A percentile compares a stretch with the other conserved stretches of the same genome.
Evolutionary conservation across 1,284 basidiomycete species (phyloP).

Genomic region (Rhodotorula sp.): DNA sequence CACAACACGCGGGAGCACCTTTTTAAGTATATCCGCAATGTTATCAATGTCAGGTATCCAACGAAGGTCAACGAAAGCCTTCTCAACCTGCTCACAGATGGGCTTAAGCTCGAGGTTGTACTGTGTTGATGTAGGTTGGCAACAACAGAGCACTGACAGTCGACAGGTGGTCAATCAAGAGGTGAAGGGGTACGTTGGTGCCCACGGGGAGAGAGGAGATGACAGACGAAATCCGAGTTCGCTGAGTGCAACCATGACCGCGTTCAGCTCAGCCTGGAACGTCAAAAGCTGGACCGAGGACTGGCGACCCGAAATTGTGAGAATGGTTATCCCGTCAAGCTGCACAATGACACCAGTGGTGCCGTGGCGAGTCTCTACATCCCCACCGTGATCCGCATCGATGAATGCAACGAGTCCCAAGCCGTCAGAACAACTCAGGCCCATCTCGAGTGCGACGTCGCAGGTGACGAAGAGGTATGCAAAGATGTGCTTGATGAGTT

Average conservation of each 20-base stretch:
- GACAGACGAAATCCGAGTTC: slow-evolving; percentile 6
- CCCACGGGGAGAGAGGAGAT: background rate
- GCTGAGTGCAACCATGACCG: slow-evolving; percentile 1
- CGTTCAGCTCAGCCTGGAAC: slow-evolving; percentile 23
- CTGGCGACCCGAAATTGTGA: slow-evolving; percentile 16
- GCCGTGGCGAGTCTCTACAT: slow-evolving; percentile 10
- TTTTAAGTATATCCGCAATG: slow-evolving; percentile 13
- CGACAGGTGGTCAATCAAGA: slow-evolving; percentile 4
- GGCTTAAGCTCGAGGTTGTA: slow-evolving; percentile 4
- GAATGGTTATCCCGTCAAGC: slow-evolving; percentile 13
- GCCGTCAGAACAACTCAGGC: background rate
- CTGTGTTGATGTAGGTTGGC: slow-evolving; percentile 8
- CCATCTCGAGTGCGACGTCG: too few species aligned
- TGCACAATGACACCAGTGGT: slow-evolving; percentile 21
- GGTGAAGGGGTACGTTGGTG: background rate
- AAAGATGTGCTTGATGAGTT: too few species aligned
- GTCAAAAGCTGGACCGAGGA: slow-evolving; percentile 17
- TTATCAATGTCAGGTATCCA: slow-evolving; percentile 8
- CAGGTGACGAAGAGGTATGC: too few species aligned
- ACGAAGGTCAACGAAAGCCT: background rate
- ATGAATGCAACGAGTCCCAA: background rate
- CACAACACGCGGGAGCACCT: background rate
- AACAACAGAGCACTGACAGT: background rate
- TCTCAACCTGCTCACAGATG: slow-evolving; percentile 8
- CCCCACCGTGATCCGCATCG: slow-evolving; percentile 28